These are phyloP conservation scores for Solanum commersonii DNA, from an alignment of 257 asterid species.

Conservation along the genomic window DNA sequence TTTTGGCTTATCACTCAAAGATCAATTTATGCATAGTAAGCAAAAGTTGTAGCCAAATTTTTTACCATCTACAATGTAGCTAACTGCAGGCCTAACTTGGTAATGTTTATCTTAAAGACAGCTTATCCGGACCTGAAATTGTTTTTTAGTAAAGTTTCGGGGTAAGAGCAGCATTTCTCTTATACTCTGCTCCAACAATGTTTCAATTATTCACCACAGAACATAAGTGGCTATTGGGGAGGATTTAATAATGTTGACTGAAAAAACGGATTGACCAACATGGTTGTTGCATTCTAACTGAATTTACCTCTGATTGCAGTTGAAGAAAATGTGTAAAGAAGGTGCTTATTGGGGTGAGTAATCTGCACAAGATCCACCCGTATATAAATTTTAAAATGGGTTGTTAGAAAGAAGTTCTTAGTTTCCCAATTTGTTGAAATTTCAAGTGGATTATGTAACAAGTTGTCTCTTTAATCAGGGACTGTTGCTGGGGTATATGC, in stretches of 20 bases:
- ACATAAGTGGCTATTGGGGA: neutral
- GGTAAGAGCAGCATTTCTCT: neutral
- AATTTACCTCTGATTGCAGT: conserved; percentile 34
- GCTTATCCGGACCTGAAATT: neutral
- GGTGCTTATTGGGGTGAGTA: conserved; percentile 92
- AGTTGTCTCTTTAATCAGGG: conserved; percentile 33
- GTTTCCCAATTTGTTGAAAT: neutral
- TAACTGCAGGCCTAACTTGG: neutral
- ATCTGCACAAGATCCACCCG: neutral
- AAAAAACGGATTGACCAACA: neutral
- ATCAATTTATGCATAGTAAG: neutral
- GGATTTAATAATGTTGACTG: neutral
- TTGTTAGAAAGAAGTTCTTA: neutral
- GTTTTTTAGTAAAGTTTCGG: neutral
- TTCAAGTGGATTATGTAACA: neutral
- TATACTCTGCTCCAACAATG: neutral
- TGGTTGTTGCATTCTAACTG: conserved; percentile 1
- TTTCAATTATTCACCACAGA: neutral
- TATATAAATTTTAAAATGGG: neutral
- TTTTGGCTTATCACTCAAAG: neutral
- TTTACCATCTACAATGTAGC: neutral
- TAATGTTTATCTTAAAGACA: neutral
- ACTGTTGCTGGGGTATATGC: conserved; percentile 68
- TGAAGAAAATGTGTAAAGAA: conserved; percentile 85
- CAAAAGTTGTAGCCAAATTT: neutral